phyloP scores from a whole-genome alignment of 805 yeast genomes.

The Henningerozyma blattae region DNA sequence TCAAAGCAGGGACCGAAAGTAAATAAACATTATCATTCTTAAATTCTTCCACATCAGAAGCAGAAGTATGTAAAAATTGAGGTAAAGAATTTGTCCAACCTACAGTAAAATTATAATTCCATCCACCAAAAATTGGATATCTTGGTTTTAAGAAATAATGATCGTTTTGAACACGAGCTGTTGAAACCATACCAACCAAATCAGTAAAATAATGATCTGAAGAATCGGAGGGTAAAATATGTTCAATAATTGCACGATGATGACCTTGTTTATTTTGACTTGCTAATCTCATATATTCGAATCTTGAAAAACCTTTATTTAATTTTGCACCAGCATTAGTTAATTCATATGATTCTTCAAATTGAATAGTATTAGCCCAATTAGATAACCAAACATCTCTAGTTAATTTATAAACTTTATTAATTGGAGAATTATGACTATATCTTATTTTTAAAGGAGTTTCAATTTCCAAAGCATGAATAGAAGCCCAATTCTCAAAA shows the following conservation, averaged over 20 bases:
- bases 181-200: conserved; percentile 85
- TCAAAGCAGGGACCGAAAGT: conserved; percentile 57
- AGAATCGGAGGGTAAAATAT: conserved; percentile 39
- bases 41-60: no score
- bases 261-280: conserved; percentile 27
- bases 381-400: conserved; percentile 88
- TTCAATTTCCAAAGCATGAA: conserved; percentile 34
- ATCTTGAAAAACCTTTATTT: conserved; percentile 62
- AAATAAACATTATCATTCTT: conserved; percentile 33
- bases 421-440: conserved; percentile 54
- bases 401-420: conserved; percentile 44
- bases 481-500: conserved; percentile 42
- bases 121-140: conserved; percentile 91
- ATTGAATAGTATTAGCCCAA: conserved; percentile 55
- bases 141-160: conserved; percentile 62
- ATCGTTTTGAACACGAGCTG: conserved; percentile 35
- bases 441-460: conserved; percentile 45
- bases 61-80: conserved; percentile 36
- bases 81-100: conserved; percentile 73
- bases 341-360: conserved; percentile 80
- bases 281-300: conserved; percentile 45
- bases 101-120: conserved; percentile 89
- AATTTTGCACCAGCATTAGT: conserved; percentile 66
- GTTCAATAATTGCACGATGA: conserved; percentile 48
- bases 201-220: conserved; percentile 75